A percentile compares a stretch with the other conserved stretches of the same genome.
Conservation (phyloP, 345 rosid species). For the Salix dunnii region DNA sequence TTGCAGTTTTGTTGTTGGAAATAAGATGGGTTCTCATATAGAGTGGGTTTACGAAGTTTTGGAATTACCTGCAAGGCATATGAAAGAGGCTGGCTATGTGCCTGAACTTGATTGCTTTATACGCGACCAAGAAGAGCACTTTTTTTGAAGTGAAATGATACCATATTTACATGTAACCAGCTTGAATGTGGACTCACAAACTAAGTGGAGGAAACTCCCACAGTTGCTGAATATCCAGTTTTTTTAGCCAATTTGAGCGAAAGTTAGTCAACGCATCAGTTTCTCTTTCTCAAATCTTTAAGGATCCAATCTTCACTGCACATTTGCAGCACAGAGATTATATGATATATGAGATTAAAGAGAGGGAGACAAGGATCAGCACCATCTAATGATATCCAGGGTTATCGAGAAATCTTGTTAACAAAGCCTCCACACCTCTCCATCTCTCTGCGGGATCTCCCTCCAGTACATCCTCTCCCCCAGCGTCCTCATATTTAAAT, state of each 20-base stretch:
- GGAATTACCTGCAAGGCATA: constrained; percentile 46
- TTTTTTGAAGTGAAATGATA: constrained; percentile 18
- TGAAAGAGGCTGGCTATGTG: constrained; percentile 52
- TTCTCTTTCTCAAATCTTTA: not conserved
- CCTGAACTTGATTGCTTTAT: constrained; percentile 43
- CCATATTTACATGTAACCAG: not conserved
- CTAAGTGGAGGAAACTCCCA: not conserved
- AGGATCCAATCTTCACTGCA: not conserved
- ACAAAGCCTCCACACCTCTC: no score
- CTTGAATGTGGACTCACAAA: not conserved
- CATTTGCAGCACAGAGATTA: not conserved
- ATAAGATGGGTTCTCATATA: constrained; percentile 39
- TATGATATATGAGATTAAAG: not conserved
- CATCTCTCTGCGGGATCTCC: no score
- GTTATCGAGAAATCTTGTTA: not conserved
- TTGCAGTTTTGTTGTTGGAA: constrained; percentile 55
- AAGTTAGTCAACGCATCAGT: not conserved
- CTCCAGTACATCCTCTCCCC: no score
- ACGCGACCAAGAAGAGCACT: constrained; percentile 41
- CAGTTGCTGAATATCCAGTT: not conserved
- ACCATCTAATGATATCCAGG: not conserved
- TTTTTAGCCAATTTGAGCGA: not conserved
- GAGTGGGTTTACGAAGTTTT: constrained; percentile 42
- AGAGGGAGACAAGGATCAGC: not conserved
- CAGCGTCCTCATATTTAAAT: no score